A percentile compares a stretch with the other conserved stretches of the same genome.
phyloP scores from a whole-genome alignment of 2,329 filamentous ascomycete genomes.

The Trichoderma koningii region DNA sequence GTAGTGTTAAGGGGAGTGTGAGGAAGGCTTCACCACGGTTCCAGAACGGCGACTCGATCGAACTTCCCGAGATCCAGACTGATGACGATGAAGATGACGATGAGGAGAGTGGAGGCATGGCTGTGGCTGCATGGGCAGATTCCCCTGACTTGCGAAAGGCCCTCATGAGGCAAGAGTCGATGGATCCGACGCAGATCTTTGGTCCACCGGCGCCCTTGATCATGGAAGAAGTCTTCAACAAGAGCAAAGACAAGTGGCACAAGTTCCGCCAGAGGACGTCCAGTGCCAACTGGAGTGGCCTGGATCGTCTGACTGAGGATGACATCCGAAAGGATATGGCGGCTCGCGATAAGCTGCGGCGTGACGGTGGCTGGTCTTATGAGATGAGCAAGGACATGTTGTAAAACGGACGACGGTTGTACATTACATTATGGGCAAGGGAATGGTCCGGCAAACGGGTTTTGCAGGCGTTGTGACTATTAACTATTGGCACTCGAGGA shows the following conservation, averaged over 20 bases:
- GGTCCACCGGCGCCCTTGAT: conserved; percentile 84
- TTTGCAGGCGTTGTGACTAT: not conserved
- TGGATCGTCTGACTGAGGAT: conserved; percentile 81
- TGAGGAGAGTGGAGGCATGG: conserved; percentile 55
- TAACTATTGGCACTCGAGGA: conserved; percentile 13
- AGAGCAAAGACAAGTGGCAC: conserved; percentile 80
- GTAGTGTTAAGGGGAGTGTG: conserved; percentile 55
- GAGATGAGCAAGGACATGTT: conserved; percentile 54
- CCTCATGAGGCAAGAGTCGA: conserved; percentile 77
- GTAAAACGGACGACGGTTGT: conserved; percentile 33
- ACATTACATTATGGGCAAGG: conserved; percentile 1
- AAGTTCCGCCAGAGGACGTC: conserved; percentile 89
- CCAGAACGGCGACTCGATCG: conserved; percentile 85
- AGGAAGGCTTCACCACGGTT: conserved; percentile 81
- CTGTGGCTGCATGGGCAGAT: conserved; percentile 81
- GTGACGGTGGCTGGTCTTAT: conserved; percentile 85
- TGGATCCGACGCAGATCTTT: conserved; percentile 85
- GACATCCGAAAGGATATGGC: conserved; percentile 80
- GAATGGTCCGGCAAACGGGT: not conserved
- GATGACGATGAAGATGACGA: conserved; percentile 94
- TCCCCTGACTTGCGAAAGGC: conserved; percentile 77
- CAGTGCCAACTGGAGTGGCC: conserved; percentile 88
- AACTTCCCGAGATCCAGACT: conserved; percentile 91
- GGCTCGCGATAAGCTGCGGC: conserved; percentile 74
- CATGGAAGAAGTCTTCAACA: conserved; percentile 95